Conservation (phyloP, 352 stramenopile genomes). For the Chrysophaeum taylorii region DNA sequence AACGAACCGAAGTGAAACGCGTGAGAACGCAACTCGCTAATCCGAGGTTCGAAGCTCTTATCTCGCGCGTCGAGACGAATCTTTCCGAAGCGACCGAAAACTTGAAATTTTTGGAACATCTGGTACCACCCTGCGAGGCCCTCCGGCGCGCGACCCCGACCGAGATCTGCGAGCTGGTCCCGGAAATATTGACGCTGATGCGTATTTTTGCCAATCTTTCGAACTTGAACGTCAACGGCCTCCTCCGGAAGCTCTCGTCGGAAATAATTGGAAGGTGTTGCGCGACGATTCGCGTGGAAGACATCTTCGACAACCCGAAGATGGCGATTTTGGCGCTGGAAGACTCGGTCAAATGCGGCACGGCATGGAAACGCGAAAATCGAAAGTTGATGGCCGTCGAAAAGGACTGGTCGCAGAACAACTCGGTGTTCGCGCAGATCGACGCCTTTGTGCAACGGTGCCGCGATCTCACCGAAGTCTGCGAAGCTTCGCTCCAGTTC, state of each 20-base stretch:
- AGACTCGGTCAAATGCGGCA: constrained; percentile 76
- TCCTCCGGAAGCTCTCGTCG: constrained; percentile 84
- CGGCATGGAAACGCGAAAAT: constrained; percentile 80
- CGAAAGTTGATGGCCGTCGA: constrained; percentile 21
- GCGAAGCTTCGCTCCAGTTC: constrained; percentile 87
- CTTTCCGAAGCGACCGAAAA: constrained; percentile 83
- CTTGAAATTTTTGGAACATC: constrained; percentile 78
- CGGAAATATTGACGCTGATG: constrained; percentile 79
- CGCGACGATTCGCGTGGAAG: constrained; percentile 64
- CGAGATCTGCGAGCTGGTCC: constrained; percentile 64
- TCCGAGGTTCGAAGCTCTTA: constrained; percentile 75
- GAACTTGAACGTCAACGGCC: constrained; percentile 75
- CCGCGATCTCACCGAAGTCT: constrained; percentile 82
- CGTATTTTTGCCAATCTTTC: constrained; percentile 62
- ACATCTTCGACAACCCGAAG: constrained; percentile 75
- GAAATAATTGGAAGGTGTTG: constrained; percentile 81
- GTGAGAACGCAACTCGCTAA: constrained; percentile 54
- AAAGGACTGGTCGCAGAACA: neutral
- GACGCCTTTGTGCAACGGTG: constrained; percentile 89
- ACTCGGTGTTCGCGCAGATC: constrained; percentile 84
- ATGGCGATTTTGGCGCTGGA: constrained; percentile 42
- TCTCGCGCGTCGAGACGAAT: constrained; percentile 77
- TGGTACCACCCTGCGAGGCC: constrained; percentile 61
- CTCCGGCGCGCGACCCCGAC: neutral
- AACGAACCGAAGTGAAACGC: constrained; percentile 70